These are phyloP conservation scores for Diaporthe caulivora DNA, from an alignment of 2,329 filamentous ascomycete genomes.

Conservation along the genomic window DNA sequence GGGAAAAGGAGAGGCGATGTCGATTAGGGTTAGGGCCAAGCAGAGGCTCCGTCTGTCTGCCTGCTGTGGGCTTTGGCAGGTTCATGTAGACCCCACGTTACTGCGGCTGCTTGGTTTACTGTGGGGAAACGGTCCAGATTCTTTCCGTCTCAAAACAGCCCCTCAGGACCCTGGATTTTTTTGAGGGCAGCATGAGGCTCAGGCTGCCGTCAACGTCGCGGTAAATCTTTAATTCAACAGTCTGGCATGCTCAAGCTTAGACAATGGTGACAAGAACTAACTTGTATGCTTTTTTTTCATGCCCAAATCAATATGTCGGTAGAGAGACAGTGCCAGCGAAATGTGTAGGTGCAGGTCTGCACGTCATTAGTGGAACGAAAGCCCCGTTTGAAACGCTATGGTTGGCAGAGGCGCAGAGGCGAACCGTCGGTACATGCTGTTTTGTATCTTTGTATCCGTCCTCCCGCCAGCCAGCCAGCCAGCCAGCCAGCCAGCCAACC, in stretches of 20 bases:
- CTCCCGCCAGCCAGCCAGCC: no score
- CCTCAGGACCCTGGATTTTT: no score
- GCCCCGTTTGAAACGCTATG: constrained; percentile 7
- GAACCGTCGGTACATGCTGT: constrained; percentile 17
- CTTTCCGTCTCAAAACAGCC: constrained; percentile 1
- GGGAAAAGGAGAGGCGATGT: no score
- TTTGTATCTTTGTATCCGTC: neutral
- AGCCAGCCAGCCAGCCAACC: no score
- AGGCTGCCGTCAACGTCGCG: neutral
- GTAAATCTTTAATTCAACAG: constrained; percentile 6
- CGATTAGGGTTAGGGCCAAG: neutral
- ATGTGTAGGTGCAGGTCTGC: neutral
- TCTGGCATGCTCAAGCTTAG: neutral
- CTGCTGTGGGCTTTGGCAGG: no score
- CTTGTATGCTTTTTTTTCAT: neutral
- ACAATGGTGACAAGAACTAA: neutral
- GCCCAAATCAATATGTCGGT: neutral
- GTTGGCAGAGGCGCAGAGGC: neutral
- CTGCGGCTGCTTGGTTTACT: neutral
- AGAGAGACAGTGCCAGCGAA: neutral
- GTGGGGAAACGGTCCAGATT: constrained; percentile 15
- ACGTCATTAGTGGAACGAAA: constrained; percentile 23
- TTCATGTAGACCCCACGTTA: no score
- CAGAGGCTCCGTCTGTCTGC: no score
- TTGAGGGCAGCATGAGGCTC: constrained; percentile 4